A percentile compares a stretch with the other conserved stretches of the same genome.
phyloP scores from a whole-genome alignment of 2,329 filamentous ascomycete species.

The Aspergillus sp. region DNA sequence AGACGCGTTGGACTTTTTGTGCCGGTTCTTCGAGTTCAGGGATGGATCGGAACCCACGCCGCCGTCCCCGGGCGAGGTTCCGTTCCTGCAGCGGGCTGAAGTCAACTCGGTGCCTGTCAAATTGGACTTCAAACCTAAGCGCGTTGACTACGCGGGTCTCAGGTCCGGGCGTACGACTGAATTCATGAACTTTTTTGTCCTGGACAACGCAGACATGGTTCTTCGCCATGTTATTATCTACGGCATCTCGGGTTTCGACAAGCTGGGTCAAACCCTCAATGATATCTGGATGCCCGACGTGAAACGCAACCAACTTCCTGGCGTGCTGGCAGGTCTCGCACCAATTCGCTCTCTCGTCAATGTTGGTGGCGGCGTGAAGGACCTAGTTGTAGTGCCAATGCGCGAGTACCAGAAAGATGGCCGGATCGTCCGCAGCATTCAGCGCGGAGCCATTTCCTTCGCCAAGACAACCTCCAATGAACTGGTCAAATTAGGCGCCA shows the following conservation, averaged over 20 bases:
- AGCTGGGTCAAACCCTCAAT: conserved; percentile 80
- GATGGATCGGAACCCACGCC: conserved; percentile 51
- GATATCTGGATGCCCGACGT: conserved; percentile 97
- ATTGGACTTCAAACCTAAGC: conserved; percentile 94
- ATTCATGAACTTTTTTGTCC: conserved; percentile 96
- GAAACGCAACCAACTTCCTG: conserved; percentile 76
- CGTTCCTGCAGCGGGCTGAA: conserved; percentile 85
- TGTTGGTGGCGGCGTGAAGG: conserved; percentile 75
- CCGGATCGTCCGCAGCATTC: conserved; percentile 79
- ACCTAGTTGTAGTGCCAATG: conserved; percentile 83
- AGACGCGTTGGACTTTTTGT: conserved; percentile 94
- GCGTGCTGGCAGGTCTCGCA: conserved; percentile 79
- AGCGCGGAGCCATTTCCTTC: conserved; percentile 83
- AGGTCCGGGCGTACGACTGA: conserved; percentile 91
- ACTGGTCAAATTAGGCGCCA: conserved; percentile 87
- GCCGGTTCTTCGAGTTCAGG: conserved; percentile 95
- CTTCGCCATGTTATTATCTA: conserved; percentile 87
- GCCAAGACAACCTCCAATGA: conserved; percentile 90
- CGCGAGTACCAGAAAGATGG: conserved; percentile 92
- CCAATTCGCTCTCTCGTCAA: conserved; percentile 87
- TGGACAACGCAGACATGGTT: conserved; percentile 80
- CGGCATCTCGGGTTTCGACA: conserved; percentile 82
- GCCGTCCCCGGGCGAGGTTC: conserved; percentile 60
- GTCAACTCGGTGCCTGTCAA: conserved; percentile 74
- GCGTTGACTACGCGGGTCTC: conserved; percentile 89